phyloP scores from a whole-genome alignment of 805 yeast species.

The Grigorovia jiainica region DNA sequence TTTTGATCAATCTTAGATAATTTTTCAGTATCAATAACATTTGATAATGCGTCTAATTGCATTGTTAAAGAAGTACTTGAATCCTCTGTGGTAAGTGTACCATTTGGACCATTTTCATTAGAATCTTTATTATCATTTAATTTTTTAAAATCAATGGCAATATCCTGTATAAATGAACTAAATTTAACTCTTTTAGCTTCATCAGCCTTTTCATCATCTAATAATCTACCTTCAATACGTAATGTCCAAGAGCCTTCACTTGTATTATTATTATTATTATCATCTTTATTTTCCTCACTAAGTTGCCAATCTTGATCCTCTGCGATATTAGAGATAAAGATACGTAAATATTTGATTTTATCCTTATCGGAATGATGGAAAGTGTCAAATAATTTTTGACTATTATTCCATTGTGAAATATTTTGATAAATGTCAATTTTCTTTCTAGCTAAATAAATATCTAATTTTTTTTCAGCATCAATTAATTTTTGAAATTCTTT shows the following conservation, averaged over 20 bases:
- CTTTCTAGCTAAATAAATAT: conserved; percentile 73
- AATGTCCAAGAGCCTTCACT: conserved; percentile 62
- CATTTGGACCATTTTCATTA: background rate
- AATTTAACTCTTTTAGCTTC: conserved; percentile 50
- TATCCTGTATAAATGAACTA: conserved; percentile 71
- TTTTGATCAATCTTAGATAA: background rate
- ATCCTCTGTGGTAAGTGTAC: background rate
- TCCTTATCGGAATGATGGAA: conserved; percentile 32
- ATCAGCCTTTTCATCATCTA: conserved; percentile 42
- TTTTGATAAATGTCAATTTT: conserved; percentile 76
- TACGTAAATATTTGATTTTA: conserved; percentile 51
- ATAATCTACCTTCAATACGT: conserved; percentile 75
- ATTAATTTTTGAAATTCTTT: conserved; percentile 57
- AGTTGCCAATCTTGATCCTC: conserved; percentile 87
- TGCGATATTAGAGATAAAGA: conserved; percentile 72
- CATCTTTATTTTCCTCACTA: conserved; percentile 5
- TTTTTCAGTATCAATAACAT: background rate
- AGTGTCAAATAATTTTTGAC: conserved; percentile 25
- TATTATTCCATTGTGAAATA: conserved; percentile 37
- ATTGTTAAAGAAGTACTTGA: background rate
- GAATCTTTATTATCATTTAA: background rate
- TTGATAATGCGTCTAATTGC: background rate
- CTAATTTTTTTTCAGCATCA: conserved; percentile 76
- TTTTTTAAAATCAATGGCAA: conserved; percentile 62
- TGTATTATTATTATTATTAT: background rate